These are phyloP conservation scores for Aspergillus kassunensis DNA, from an alignment of 495 filamentous ascomycete genomes.

Conservation along the genomic window DNA sequence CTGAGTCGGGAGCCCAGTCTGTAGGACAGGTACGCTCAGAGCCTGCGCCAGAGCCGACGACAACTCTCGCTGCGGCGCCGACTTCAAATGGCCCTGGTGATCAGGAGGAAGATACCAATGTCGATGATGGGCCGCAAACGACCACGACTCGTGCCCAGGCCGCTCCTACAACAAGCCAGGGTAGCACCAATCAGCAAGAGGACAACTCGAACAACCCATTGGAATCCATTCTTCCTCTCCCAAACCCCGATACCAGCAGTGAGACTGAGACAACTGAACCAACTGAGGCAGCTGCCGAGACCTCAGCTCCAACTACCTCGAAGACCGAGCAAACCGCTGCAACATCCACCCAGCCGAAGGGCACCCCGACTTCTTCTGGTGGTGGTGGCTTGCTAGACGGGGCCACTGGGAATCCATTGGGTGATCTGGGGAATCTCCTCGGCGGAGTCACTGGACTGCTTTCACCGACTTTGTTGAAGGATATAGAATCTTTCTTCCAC, in stretches of 20 bases:
- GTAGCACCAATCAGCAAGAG: neutral
- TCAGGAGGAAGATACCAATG: slow-evolving; percentile 5
- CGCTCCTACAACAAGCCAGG: slow-evolving; percentile 6
- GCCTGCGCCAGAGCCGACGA: slow-evolving; percentile 5
- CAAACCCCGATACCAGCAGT: neutral
- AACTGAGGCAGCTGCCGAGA: neutral
- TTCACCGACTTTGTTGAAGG: slow-evolving; percentile 32
- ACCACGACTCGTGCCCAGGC: slow-evolving; percentile 1
- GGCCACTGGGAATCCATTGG: slow-evolving; percentile 17
- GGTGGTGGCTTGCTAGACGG: slow-evolving; percentile 3
- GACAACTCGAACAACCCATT: neutral
- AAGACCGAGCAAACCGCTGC: neutral
- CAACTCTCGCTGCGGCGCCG: slow-evolving; percentile 8
- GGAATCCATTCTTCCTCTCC: neutral
- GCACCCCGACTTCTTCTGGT: neutral
- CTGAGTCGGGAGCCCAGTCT: slow-evolving; percentile 10
- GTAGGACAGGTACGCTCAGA: slow-evolving; percentile 9
- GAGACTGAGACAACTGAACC: slow-evolving; percentile 1
- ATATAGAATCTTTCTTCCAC: slow-evolving; percentile 44
- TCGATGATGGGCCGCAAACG: slow-evolving; percentile 7
- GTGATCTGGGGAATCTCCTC: slow-evolving; percentile 40
- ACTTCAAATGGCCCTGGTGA: neutral
- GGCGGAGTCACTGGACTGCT: slow-evolving; percentile 39
- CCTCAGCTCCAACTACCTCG: slow-evolving; percentile 1
- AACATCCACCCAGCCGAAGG: slow-evolving; percentile 2